These are phyloP conservation scores for Elaeis oleifera DNA, from an alignment of 202 grass and related monocot genomes.

Conservation along the genomic window DNA sequence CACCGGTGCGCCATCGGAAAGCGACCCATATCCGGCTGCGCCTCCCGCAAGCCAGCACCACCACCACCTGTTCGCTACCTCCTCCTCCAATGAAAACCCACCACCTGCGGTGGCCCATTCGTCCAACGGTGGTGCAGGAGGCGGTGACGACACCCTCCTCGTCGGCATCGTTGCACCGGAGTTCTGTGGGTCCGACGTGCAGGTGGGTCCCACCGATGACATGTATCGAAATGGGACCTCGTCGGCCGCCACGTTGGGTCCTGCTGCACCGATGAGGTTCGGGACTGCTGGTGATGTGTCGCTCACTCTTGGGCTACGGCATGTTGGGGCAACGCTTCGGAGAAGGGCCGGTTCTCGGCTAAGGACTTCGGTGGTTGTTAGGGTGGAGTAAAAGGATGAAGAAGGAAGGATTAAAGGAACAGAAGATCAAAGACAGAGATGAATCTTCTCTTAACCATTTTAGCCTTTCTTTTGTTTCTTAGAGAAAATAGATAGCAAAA, in stretches of 20 bases:
- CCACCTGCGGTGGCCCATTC: constrained; percentile 16
- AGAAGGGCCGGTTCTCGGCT: constrained; percentile 61
- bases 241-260: constrained; percentile 23
- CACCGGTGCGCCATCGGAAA: background rate
- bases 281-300: constrained; percentile 68
- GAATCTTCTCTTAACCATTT: background rate
- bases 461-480: background rate
- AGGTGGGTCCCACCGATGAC: constrained; percentile 42
- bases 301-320: constrained; percentile 82
- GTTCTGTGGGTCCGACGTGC: constrained; percentile 46
- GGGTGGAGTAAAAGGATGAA: too few species aligned
- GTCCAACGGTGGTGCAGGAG: constrained; percentile 3
- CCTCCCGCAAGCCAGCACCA: background rate
- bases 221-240: constrained; percentile 36
- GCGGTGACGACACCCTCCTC: constrained; percentile 23
- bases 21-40: background rate
- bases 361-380: constrained; percentile 78
- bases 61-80: constrained; percentile 8
- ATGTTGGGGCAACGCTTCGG: constrained; percentile 46
- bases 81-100: constrained; percentile 44
- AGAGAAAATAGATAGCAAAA: constrained; percentile 56
- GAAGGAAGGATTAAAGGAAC: too few species aligned
- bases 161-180: constrained; percentile 57
- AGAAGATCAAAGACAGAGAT: background rate
- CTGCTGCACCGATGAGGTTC: constrained; percentile 49